Evolutionary conservation across 164 flowering plant species (phyloP).

Genomic region (Stephania japonica): DNA sequence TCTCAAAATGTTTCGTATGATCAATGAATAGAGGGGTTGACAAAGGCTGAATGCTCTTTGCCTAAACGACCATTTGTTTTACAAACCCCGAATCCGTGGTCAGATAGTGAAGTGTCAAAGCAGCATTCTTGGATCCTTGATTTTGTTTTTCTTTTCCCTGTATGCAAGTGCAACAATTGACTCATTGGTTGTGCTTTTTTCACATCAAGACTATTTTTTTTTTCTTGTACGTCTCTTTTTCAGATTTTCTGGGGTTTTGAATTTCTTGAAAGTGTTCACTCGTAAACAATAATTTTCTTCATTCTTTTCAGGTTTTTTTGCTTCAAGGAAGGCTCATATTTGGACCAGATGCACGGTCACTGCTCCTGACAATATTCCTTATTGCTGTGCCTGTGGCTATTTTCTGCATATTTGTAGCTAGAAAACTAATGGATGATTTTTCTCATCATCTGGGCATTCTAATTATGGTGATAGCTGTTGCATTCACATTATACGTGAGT

Average conservation of each 20-base stretch:
- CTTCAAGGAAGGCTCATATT: constrained; percentile 83
- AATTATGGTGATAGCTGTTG: constrained; percentile 59
- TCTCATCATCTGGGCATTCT: constrained; percentile 55
- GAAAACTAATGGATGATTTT: constrained; percentile 74
- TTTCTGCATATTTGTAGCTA: constrained; percentile 81
- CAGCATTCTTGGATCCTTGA: neutral
- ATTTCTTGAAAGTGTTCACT: neutral
- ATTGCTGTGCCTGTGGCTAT: constrained; percentile 66
- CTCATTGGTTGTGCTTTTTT: neutral
- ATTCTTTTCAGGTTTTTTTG: constrained; percentile 63
- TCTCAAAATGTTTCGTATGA: no score
- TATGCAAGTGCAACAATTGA: neutral
- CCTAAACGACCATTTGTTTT: no score
- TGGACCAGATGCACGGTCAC: constrained; percentile 92
- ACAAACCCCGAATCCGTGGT: no score
- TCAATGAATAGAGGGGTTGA: no score
- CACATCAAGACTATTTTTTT: neutral
- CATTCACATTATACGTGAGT: constrained; percentile 72
- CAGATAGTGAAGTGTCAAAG: neutral
- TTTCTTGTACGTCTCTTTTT: neutral
- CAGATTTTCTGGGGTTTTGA: no score
- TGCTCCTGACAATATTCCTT: constrained; percentile 66
- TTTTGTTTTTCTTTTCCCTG: neutral
- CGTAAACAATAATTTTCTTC: neutral
- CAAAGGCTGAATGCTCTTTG: no score